Evolutionary conservation across 2,329 filamentous ascomycete species (phyloP).

Genomic region (Xylariaceae sp.): DNA sequence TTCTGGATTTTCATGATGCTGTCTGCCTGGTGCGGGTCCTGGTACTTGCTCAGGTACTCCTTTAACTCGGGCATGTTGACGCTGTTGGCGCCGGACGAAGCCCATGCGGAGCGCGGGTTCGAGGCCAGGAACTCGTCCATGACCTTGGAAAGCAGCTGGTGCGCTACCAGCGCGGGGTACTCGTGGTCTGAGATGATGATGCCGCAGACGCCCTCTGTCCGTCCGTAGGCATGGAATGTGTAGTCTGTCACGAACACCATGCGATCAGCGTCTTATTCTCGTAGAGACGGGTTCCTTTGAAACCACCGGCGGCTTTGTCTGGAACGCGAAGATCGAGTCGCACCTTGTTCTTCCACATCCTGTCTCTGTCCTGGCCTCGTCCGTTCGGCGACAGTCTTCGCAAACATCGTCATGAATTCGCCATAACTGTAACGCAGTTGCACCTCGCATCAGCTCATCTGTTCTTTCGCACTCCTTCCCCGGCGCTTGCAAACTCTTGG

Average conservation of each 20-base stretch:
- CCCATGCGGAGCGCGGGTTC: constrained; percentile 66
- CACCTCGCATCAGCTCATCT: constrained; percentile 16
- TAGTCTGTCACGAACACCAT: constrained; percentile 44
- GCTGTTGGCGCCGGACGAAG: constrained; percentile 41
- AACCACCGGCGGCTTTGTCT: neutral
- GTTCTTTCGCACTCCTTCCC: neutral
- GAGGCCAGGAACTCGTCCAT: constrained; percentile 79
- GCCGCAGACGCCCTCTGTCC: constrained; percentile 67
- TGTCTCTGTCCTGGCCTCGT: constrained; percentile 77
- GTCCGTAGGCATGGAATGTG: constrained; percentile 73
- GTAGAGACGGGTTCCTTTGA: too few relatives aligned
- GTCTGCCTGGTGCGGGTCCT: constrained; percentile 83
- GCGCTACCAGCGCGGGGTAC: constrained; percentile 73
- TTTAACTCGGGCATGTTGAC: constrained; percentile 68
- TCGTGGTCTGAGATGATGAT: constrained; percentile 73
- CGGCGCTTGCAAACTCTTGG: neutral
- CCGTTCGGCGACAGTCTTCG: constrained; percentile 80
- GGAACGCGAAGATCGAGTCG: constrained; percentile 15
- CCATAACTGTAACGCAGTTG: constrained; percentile 37
- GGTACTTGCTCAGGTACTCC: constrained; percentile 68
- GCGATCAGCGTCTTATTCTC: constrained; percentile 9
- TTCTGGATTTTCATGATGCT: constrained; percentile 94
- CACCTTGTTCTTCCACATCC: constrained; percentile 77
- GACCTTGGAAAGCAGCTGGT: constrained; percentile 80
- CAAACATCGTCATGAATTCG: constrained; percentile 77